Conservation (phyloP, 805 yeast species). For the Naumovozyma baii region DNA sequence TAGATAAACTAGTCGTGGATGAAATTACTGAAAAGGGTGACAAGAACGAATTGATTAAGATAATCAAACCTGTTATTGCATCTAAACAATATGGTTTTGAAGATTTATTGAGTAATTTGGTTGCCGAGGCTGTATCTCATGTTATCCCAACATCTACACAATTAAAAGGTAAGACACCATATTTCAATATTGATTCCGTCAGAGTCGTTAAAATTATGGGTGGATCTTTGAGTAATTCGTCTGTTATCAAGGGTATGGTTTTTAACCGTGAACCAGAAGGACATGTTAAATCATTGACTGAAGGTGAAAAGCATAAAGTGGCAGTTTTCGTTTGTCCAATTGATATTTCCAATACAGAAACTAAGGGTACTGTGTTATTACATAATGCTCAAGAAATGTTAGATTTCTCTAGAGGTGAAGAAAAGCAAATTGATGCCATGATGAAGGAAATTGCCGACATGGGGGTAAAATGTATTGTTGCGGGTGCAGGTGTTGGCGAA, state of each 20-base stretch:
- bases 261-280: conserved; percentile 98
- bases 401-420: conserved; percentile 93
- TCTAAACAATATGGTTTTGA: conserved; percentile 91
- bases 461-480: conserved; percentile 81
- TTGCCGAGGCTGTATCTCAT: conserved; percentile 73
- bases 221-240: conserved; percentile 58
- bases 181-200: conserved; percentile 83
- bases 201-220: conserved; percentile 98
- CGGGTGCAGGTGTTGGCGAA: conserved; percentile 93
- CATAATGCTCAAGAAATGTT: conserved; percentile 97
- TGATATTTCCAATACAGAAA: conserved; percentile 93
- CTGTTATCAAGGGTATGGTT: conserved; percentile 93
- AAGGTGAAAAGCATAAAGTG: conserved; percentile 56
- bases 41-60: conserved; percentile 51
- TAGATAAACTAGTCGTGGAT: conserved; percentile 57
- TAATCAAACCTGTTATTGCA: conserved; percentile 77
- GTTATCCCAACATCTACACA: conserved; percentile 44
- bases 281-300: conserved; percentile 52
- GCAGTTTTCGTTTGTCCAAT: conserved; percentile 90
- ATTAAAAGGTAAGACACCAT: conserved; percentile 5
- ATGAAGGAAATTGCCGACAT: conserved; percentile 74
- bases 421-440: conserved; percentile 77
- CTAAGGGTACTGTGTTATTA: conserved; percentile 91
- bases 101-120: conserved; percentile 62
- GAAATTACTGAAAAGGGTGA: conserved; percentile 40